A percentile compares a stretch with the other conserved stretches of the same genome.
phyloP scores from a whole-genome alignment of 2,329 filamentous ascomycete genomes.

The Daldinia sp. region DNA sequence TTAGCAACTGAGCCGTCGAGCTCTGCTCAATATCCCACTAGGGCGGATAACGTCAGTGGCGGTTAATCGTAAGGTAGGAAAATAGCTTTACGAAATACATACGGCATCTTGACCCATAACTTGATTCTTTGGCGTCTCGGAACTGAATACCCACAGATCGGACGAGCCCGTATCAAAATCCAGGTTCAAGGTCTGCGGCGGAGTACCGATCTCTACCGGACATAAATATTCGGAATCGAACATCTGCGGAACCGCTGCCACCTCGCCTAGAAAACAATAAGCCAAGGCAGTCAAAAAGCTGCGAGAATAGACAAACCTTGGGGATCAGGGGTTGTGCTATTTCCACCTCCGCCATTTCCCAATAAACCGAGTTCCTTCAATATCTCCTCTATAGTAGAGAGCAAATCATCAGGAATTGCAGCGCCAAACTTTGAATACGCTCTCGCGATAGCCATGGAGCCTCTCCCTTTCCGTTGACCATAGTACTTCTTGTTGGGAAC shows the following conservation, averaged over 20 bases:
- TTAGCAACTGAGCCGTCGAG: slow-evolving; percentile 49
- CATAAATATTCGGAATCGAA: slow-evolving; percentile 48
- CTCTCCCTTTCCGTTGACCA: slow-evolving; percentile 43
- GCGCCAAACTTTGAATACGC: slow-evolving; percentile 52
- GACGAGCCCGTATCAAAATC: slow-evolving; percentile 58
- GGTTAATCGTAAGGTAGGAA: neutral
- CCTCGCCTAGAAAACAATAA: slow-evolving; percentile 41
- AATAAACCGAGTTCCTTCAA: slow-evolving; percentile 48
- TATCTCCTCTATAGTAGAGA: slow-evolving; percentile 47
- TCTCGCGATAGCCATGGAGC: slow-evolving; percentile 51
- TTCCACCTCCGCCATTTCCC: slow-evolving; percentile 29
- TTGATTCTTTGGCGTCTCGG: slow-evolving; percentile 45
- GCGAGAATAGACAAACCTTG: slow-evolving; percentile 14
- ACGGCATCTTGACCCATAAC: slow-evolving; percentile 50
- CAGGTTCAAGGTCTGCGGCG: slow-evolving; percentile 53
- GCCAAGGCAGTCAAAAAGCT: neutral
- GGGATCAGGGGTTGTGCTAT: slow-evolving; percentile 19
- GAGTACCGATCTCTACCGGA: slow-evolving; percentile 50
- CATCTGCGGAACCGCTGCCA: slow-evolving; percentile 43
- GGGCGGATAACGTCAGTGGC: neutral
- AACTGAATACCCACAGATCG: slow-evolving; percentile 59
- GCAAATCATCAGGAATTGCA: slow-evolving; percentile 47
- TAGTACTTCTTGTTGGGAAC: slow-evolving; percentile 50
- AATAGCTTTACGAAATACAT: slow-evolving; percentile 2
- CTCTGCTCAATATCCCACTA: slow-evolving; percentile 52